Conservation (phyloP, 495 filamentous ascomycete genomes). For the Aspergillus ellipticus region DNA sequence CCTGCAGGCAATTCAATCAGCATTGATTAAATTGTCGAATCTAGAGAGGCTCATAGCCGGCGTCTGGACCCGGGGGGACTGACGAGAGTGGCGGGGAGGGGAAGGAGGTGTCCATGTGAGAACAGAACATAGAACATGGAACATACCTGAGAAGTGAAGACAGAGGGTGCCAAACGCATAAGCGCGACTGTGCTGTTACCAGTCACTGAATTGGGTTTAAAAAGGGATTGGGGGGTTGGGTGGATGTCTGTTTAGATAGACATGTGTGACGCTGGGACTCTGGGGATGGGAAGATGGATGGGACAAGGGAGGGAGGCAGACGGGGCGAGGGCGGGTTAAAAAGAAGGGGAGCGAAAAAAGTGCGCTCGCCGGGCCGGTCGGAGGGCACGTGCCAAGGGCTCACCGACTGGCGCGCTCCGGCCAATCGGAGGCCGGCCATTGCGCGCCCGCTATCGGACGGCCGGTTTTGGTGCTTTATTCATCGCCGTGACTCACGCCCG, state of each 20-base stretch:
- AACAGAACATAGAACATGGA: too few species aligned
- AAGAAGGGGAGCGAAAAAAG: constrained; percentile 14
- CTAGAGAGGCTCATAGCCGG: neutral
- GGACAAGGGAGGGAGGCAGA: constrained; percentile 20
- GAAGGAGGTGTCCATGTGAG: neutral
- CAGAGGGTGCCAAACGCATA: constrained; percentile 92
- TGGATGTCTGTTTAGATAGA: constrained; percentile 23
- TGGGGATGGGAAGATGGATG: constrained; percentile 9
- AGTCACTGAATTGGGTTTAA: constrained; percentile 31
- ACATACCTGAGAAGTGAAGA: constrained; percentile 95
- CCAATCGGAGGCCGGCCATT: constrained; percentile 31
- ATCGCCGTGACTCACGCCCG: neutral
- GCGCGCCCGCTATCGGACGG: constrained; percentile 17
- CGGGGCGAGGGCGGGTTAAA: constrained; percentile 19
- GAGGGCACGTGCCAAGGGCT: constrained; percentile 27
- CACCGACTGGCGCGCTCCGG: constrained; percentile 23
- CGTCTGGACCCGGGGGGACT: neutral
- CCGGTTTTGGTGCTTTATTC: neutral
- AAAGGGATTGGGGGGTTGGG: constrained; percentile 5
- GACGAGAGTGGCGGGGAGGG: neutral
- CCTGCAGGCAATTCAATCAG: constrained; percentile 49
- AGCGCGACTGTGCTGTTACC: constrained; percentile 56
- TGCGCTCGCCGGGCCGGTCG: constrained; percentile 29
- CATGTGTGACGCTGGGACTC: constrained; percentile 20
- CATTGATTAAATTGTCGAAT: neutral